Evolutionary conservation across 2,329 filamentous ascomycete genomes (phyloP).

Genomic region (Colletotrichum siamense): DNA sequence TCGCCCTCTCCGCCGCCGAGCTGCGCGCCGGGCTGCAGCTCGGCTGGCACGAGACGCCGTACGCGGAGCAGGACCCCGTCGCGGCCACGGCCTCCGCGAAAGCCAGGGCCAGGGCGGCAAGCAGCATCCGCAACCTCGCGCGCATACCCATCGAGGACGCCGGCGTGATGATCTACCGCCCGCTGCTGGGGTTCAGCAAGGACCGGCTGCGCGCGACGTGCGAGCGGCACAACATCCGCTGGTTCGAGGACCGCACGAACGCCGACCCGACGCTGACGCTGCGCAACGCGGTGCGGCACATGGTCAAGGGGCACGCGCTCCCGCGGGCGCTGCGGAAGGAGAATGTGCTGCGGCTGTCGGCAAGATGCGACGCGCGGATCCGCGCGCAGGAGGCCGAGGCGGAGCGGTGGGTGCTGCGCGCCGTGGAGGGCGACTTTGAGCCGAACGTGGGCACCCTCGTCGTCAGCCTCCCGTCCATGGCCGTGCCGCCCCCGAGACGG

Average conservation of each 20-base stretch:
- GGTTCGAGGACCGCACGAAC: conserved; percentile 90
- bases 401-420: conserved; percentile 55
- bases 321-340: conserved; percentile 73
- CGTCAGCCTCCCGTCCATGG: conserved; percentile 48
- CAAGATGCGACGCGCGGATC: conserved; percentile 51
- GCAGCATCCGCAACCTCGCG: not conserved
- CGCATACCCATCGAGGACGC: conserved; percentile 61
- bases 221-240: conserved; percentile 67
- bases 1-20: conserved; percentile 29
- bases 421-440: conserved; percentile 51
- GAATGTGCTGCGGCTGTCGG: conserved; percentile 66
- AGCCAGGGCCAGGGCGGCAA: conserved; percentile 10
- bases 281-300: conserved; percentile 79
- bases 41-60: conserved; percentile 20
- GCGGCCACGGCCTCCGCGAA: conserved; percentile 21
- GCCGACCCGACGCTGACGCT: conserved; percentile 75
- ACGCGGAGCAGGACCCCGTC: conserved; percentile 26
- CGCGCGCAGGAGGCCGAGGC: conserved; percentile 56
- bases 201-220: conserved; percentile 78
- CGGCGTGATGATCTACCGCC: conserved; percentile 71
- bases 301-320: conserved; percentile 63
- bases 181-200: conserved; percentile 75
- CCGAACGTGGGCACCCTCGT: conserved; percentile 53
- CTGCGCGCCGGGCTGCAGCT: not conserved
- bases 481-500: conserved; percentile 24